These are phyloP conservation scores for Lipomyces orientalis DNA, from an alignment of 805 yeast genomes.

Conservation along the genomic window DNA sequence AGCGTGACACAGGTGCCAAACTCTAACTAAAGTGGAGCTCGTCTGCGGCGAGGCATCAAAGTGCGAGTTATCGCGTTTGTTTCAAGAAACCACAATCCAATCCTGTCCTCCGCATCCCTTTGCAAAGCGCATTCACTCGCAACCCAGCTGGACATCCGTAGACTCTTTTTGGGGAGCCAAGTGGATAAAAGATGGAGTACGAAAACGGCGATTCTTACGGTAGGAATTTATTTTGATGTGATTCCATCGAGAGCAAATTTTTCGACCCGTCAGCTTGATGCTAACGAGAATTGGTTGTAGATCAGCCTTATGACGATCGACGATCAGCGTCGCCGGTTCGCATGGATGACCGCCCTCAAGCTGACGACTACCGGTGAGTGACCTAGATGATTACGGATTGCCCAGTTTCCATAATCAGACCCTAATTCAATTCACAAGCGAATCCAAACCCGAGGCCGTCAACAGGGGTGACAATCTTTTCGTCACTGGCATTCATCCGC, in stretches of 20 bases:
- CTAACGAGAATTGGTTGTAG: conserved; percentile 2
- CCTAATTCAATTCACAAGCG: not conserved
- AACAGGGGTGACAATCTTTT: conserved; percentile 46
- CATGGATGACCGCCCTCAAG: conserved; percentile 21
- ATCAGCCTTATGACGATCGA: conserved; percentile 32
- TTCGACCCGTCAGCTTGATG: not conserved
- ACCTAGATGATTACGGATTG: not conserved
- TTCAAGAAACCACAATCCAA: not conserved
- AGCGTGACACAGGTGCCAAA: too few species aligned
- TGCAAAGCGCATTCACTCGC: not conserved
- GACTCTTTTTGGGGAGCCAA: not conserved
- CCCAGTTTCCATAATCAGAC: not conserved
- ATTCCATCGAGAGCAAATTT: not conserved
- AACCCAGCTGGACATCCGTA: not conserved
- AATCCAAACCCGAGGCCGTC: conserved; percentile 32
- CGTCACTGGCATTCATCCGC: conserved; percentile 45
- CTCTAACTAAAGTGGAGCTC: not conserved
- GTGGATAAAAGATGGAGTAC: conserved; percentile 28
- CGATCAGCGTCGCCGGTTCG: conserved; percentile 34
- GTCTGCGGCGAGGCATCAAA: not conserved
- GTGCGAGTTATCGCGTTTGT: not conserved
- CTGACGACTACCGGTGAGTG: conserved; percentile 14
- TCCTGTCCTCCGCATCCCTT: not conserved
- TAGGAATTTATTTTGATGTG: conserved; percentile 2
- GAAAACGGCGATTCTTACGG: conserved; percentile 34